Conservation (phyloP, 2,329 filamentous ascomycete species). For the Pseudogymnoascus sp. region DNA sequence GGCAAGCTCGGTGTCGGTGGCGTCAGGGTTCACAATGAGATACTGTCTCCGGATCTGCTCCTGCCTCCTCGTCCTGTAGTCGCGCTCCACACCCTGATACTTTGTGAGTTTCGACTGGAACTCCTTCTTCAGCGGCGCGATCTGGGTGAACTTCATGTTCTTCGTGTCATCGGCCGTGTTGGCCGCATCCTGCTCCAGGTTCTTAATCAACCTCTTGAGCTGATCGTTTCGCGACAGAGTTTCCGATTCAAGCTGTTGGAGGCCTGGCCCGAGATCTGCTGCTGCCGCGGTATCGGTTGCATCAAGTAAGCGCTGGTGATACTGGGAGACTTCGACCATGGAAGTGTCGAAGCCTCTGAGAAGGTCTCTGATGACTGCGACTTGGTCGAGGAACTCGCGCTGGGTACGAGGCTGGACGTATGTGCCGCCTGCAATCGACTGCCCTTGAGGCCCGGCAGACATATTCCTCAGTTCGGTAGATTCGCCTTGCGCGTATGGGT, state of each 20-base stretch:
- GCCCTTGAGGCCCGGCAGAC: constrained; percentile 22
- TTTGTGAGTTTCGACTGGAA: constrained; percentile 65
- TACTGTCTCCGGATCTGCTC: constrained; percentile 77
- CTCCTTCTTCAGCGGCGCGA: constrained; percentile 60
- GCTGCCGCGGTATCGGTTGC: constrained; percentile 51
- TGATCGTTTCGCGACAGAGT: constrained; percentile 66
- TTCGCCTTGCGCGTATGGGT: constrained; percentile 17
- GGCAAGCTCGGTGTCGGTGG: constrained; percentile 59
- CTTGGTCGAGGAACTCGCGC: constrained; percentile 60
- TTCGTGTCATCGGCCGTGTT: constrained; percentile 54
- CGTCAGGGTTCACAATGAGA: constrained; percentile 72
- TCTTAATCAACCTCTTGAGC: constrained; percentile 73
- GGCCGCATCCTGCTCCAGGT: constrained; percentile 61
- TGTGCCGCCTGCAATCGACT: constrained; percentile 18
- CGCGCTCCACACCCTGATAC: constrained; percentile 63
- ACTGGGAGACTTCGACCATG: constrained; percentile 58
- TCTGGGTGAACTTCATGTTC: constrained; percentile 63
- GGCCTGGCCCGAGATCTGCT: constrained; percentile 37
- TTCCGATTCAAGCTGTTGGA: constrained; percentile 60
- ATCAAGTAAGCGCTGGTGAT: constrained; percentile 65
- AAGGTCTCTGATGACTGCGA: constrained; percentile 58
- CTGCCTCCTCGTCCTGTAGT: constrained; percentile 63
- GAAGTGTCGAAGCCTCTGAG: constrained; percentile 60
- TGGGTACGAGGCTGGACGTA: constrained; percentile 44
- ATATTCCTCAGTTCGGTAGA: constrained; percentile 22